Conservation (phyloP, 2,329 filamentous ascomycete species). For the Neurospora sp. region DNA sequence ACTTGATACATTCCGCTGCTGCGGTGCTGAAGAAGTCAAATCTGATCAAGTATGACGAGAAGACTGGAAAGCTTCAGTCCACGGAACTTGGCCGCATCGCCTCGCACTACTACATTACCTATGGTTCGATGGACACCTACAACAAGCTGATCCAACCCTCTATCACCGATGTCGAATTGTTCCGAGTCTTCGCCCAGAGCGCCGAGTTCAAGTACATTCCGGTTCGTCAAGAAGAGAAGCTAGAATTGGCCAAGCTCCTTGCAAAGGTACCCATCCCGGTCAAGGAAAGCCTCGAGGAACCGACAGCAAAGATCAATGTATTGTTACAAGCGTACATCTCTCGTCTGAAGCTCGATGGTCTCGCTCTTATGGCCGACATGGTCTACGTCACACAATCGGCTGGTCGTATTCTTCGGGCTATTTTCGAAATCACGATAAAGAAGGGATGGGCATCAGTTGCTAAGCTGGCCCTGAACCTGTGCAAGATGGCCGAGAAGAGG, state of each 20-base stretch:
- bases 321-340: slow-evolving; percentile 95
- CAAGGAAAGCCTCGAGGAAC: slow-evolving; percentile 94
- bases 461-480: slow-evolving; percentile 84
- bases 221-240: slow-evolving; percentile 92
- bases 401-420: slow-evolving; percentile 85
- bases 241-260: slow-evolving; percentile 86
- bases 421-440: slow-evolving; percentile 95
- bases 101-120: slow-evolving; percentile 96
- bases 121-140: slow-evolving; percentile 94
- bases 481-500: slow-evolving; percentile 98
- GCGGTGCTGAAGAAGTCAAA: slow-evolving; percentile 77
- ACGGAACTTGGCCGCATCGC: slow-evolving; percentile 93
- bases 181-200: slow-evolving; percentile 90
- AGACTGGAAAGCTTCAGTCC: slow-evolving; percentile 74
- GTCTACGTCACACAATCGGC: slow-evolving; percentile 98
- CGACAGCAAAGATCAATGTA: slow-evolving; percentile 96
- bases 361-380: slow-evolving; percentile 95
- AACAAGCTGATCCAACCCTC: slow-evolving; percentile 90
- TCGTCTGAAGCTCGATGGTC: slow-evolving; percentile 80
- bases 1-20: slow-evolving; percentile 90
- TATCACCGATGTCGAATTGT: slow-evolving; percentile 88
- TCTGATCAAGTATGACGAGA: slow-evolving; percentile 91
- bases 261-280: slow-evolving; percentile 88
- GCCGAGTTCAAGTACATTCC: slow-evolving; percentile 99
- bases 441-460: slow-evolving; percentile 94